Conservation (phyloP, 73 alveolate species). For the Blepharisma japonicum region DNA sequence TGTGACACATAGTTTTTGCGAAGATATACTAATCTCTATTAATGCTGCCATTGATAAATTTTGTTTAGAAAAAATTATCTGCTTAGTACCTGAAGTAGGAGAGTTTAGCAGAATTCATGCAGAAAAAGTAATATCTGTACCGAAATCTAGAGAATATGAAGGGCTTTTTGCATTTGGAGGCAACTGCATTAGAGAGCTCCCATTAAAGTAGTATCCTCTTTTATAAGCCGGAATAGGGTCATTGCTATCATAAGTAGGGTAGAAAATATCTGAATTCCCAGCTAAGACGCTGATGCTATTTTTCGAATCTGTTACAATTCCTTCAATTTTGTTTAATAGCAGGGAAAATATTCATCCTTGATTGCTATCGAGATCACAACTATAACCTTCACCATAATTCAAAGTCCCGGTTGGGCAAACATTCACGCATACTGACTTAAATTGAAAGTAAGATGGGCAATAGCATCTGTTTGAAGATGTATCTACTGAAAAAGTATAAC, state of each 20-base stretch:
- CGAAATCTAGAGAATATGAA: not conserved
- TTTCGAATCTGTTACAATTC: not conserved
- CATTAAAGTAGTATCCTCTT: slow-evolving; percentile 3
- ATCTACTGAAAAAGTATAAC: too few species aligned
- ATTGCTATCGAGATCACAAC: not conserved
- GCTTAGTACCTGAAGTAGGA: not conserved
- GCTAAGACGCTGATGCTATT: not conserved
- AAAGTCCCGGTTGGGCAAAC: not conserved
- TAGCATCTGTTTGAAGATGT: too few species aligned
- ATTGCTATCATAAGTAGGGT: slow-evolving; percentile 21
- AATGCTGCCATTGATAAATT: not conserved
- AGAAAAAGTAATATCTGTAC: slow-evolving; percentile 9
- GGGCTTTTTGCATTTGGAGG: not conserved
- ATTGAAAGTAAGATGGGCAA: too few species aligned
- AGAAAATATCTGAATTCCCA: slow-evolving; percentile 2
- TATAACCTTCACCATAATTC: not conserved
- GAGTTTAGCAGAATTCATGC: not conserved
- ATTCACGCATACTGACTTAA: not conserved
- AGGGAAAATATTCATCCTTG: not conserved
- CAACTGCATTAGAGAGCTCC: not conserved
- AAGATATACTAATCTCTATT: not conserved
- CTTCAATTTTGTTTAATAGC: not conserved
- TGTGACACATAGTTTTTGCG: not conserved
- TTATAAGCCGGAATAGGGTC: slow-evolving; percentile 15
- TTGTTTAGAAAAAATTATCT: not conserved